Evolutionary conservation across 2,329 filamentous ascomycete genomes (phyloP), one percentile per base, ranked within the genome.

Genomic region (Trichoderma semiorbis): DNA sequence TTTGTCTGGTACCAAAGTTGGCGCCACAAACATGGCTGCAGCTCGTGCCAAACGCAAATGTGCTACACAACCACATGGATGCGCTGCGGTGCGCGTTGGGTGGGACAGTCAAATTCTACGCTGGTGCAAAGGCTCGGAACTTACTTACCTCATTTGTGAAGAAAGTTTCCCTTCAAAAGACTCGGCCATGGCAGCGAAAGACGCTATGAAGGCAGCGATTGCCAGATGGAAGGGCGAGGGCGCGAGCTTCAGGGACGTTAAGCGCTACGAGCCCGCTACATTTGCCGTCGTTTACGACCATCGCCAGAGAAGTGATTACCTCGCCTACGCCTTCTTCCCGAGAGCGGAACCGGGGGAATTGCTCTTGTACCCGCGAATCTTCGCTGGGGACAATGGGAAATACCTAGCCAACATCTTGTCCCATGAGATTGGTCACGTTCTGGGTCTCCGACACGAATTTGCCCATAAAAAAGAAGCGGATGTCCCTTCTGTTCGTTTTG

Each of bases 1-100:
- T 7, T n/a, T 7, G 6, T 24, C 11, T 26, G 0, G 24, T 8
- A 16, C 14, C 47, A 34, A 5, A 0, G 0, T 5, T 36, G 7
- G 30, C 10, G 21, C 2, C 30, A 10, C 12, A 3, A 16, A 14
- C 12, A 24, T 7, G 3, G 7, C 21, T 18, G 14, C 34, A 7
- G 2, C 36, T 43, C 24, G 5, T 12, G 7, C 26, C 36, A 39
- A 21, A 5, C 28, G 30, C 10, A 21, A 21, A 24, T 68, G 65
- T 8, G n/a, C 18, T 16, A 60, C 53, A n/a, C 3, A 47, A 12
- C n/a, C 32, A 16, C 24, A 47, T 8, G 53, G 24, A 11, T 36
- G 32, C 7, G 32, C n/a, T 11, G 65, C 58, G 3, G 24, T 26
- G 0, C 55, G 55, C 7, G n/a, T 68, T 18, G 65, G 65, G n/a